Evolutionary conservation across 352 stramenopile genomes (phyloP), one percentile per base, ranked within the genome.

Genomic region (Phytophthora capsici): DNA sequence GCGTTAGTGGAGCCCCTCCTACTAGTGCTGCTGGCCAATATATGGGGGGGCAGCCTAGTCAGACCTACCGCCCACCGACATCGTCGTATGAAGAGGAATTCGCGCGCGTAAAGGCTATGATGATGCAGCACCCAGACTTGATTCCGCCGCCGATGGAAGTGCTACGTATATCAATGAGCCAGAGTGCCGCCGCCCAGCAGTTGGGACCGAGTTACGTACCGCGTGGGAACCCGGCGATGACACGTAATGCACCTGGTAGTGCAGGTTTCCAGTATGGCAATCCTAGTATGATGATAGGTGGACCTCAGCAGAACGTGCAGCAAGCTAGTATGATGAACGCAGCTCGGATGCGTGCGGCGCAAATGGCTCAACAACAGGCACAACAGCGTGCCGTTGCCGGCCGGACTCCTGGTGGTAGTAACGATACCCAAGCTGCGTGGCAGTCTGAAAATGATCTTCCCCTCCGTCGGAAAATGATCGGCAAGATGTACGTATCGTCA

Each of bases 71-170:
- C 46, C 73, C 78, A 16, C 72, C 75, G 6, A 86, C 75, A 7
- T 90, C 86, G 22, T 87, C 79, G 8, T 95, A 94, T 55, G 88
- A 95, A 52, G 86, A 96, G 62, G 88, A 96, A 61, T 90, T 94
- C 63, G 86, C 89, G 57, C 78, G 88, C 17, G 84, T 96, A 36
- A 94, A 94, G 71, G 88, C 86, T 37, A 94, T 94, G 88, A 91
- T 95, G 78, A 91, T 91, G 78, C 84, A 93, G 63, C 88, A 96
- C 46, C 82, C 84, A 1, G 88, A 96, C 57, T 61, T 94, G 62
- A 96, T 96, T 51, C 85, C 88, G 5, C 88, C 88, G 12, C 88
- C 88, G 28, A 90, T 93, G 83, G 88, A 96, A 56, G 86, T 96
- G 30, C 71, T 96, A 32, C 88, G 85, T 19, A 93, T 95, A 48